A percentile compares a stretch with the other conserved stretches of the same genome.
These are phyloP conservation scores for Lagenidium sp. DNA, from an alignment of 352 stramenopile genomes.

Conservation along the genomic window DNA sequence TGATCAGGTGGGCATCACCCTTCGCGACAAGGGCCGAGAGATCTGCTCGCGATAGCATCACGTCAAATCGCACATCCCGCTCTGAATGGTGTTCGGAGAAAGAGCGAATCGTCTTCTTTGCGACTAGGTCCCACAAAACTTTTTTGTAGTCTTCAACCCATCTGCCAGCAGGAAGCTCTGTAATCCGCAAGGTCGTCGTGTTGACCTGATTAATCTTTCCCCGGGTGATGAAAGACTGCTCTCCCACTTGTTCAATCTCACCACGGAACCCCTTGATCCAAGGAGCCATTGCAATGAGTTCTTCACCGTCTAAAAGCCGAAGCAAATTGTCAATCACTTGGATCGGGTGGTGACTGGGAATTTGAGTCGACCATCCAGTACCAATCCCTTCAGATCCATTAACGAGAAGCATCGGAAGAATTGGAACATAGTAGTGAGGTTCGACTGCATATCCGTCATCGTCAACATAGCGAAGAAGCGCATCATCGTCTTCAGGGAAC, in stretches of 20 bases:
- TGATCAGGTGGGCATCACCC: constrained; percentile 50
- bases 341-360: constrained; percentile 94
- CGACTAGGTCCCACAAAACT: constrained; percentile 90
- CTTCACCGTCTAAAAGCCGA: constrained; percentile 59
- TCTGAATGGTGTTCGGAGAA: constrained; percentile 99
- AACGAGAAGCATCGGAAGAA: constrained; percentile 94
- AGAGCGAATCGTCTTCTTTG: constrained; percentile 70
- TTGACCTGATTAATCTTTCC: constrained; percentile 72
- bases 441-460: constrained; percentile 99
- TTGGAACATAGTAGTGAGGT: constrained; percentile 96
- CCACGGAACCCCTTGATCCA: constrained; percentile 96
- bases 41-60: constrained; percentile 62
- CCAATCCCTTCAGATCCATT: constrained; percentile 99
- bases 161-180: constrained; percentile 94
- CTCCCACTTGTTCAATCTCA: constrained; percentile 61
- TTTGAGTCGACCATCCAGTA: constrained; percentile 95
- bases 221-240: constrained; percentile 66
- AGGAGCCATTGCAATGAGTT: constrained; percentile 81
- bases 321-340: constrained; percentile 95
- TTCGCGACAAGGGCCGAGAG: constrained; percentile 62
- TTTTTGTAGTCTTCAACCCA: constrained; percentile 99
- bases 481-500: constrained; percentile 98
- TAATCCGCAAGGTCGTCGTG: constrained; percentile 93
- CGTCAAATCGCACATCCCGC: constrained; percentile 72
- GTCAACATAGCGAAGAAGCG: constrained; percentile 93